phyloP scores from a whole-genome alignment of 2,329 filamentous ascomycete genomes.

The Alternaria postmessia region DNA sequence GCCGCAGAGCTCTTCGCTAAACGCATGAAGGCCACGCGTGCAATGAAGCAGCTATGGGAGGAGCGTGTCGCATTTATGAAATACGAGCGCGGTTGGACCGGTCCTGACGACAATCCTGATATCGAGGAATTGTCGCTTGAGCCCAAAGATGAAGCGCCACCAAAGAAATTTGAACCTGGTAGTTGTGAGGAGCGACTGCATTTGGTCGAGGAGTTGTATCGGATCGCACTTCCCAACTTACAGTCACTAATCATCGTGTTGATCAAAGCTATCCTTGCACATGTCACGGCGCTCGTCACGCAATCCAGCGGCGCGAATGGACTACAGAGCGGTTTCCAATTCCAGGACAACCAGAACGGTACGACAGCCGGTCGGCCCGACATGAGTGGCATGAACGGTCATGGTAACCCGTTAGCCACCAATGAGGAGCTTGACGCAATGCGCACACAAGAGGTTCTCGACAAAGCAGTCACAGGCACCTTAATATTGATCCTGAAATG shows the following conservation, averaged over 20 bases:
- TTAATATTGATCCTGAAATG: conserved; percentile 91
- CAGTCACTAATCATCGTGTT: conserved; percentile 94
- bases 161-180: conserved; percentile 52
- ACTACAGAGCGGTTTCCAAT: conserved; percentile 58
- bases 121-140: conserved; percentile 54
- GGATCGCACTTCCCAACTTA: conserved; percentile 79
- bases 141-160: conserved; percentile 36
- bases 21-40: conserved; percentile 88
- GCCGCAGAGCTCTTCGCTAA: conserved; percentile 91
- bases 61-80: conserved; percentile 91
- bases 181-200: conserved; percentile 70
- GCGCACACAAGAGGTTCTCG: conserved; percentile 83
- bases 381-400: conserved; percentile 44
- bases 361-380: conserved; percentile 40
- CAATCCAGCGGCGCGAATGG: conserved; percentile 61
- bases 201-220: conserved; percentile 83
- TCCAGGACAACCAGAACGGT: conserved; percentile 53
- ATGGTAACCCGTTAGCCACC: conserved; percentile 38
- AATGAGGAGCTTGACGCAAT: conserved; percentile 82
- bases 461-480: conserved; percentile 90
- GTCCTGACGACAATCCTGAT: conserved; percentile 55
- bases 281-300: conserved; percentile 83
- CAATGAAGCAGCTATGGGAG: conserved; percentile 93
- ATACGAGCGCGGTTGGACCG: conserved; percentile 88
- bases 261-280: conserved; percentile 84